Evolutionary conservation across 768 basidiomycete genomes (phyloP), one percentile per base, ranked within the genome.

Genomic region (Amanita rimosa): DNA sequence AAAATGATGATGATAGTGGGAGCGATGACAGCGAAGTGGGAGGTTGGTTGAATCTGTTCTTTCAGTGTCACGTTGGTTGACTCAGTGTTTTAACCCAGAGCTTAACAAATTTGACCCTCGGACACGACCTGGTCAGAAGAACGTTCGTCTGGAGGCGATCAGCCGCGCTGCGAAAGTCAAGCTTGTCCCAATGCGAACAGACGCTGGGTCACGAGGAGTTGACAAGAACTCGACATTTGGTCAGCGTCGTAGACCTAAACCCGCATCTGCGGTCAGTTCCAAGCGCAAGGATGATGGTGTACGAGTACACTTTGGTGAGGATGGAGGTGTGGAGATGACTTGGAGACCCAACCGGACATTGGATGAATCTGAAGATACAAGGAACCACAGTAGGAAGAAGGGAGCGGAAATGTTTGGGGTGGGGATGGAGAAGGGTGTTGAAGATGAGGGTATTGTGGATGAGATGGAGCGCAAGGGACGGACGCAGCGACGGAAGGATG

Each of bases 351-450:
- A 60, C 6, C 66, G 64, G 39, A 51, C 53, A 46, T 53, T 55
- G n/a, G 58, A 57, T 48, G 61, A 58, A 44, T 55, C 55, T 50
- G 61, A 49, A 37, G 36, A 44, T 44, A 37, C 58, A 48, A 58
- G 54, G 17, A 57, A 64, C 59, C 65, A 60, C 44, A 66, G 62
- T 55, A 58, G 64, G 58, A 57, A 57, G 58, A 83, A 78, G 61
- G 83, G 80, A 22, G 77, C 82, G 37, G 89, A 93, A 64, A 65
- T 64, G 39, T 94, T 95, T 59, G 93, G 92, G 22, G 85, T 81
- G 38, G 92, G 93, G 19, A 69, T 98, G 81, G 91, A 96, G 71
- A 83, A 74, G 57, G 90, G 89, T 1, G 74, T 76, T 2, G 71
- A 69, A 42, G 76, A 75, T 35, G 62, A 66, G 8, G 67, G 64